Conservation (phyloP, 2,329 filamentous ascomycete genomes). For the Colletotrichum higginsianum region DNA sequence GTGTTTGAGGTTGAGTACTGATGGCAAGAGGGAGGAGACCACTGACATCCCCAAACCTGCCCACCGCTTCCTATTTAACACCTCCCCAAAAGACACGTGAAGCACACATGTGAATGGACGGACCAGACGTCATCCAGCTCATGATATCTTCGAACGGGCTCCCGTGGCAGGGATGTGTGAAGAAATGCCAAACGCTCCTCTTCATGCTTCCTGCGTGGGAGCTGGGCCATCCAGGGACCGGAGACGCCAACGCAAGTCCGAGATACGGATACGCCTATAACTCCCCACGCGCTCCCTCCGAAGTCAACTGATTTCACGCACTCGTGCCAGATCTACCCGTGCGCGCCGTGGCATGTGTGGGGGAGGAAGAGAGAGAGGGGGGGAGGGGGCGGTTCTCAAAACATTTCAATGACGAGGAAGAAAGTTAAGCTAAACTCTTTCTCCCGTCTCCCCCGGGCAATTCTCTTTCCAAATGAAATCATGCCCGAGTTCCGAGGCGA, state of each 20-base stretch:
- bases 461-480: neutral
- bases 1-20: neutral
- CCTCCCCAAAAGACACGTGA: neutral
- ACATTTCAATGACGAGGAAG: neutral
- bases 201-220: constrained; percentile 22
- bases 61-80: constrained; percentile 8
- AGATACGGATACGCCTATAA: constrained; percentile 32
- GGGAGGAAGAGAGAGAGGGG: no score
- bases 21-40: neutral
- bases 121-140: constrained; percentile 20
- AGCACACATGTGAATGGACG: constrained; percentile 10
- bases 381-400: neutral
- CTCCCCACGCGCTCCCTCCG: neutral
- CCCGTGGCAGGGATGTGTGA: constrained; percentile 30
- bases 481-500: neutral
- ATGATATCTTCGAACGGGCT: constrained; percentile 16
- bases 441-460: neutral
- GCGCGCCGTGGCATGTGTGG: neutral
- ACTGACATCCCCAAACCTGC: neutral
- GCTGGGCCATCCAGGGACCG: constrained; percentile 7
- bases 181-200: constrained; percentile 20
- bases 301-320: neutral
- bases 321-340: neutral
- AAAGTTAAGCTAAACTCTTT: constrained; percentile 27
- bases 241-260: constrained; percentile 1